A percentile compares a stretch with the other conserved stretches of the same genome.
These are phyloP conservation scores for Urtica urens DNA, from an alignment of 306 rosid genomes.

Conservation along the genomic window DNA sequence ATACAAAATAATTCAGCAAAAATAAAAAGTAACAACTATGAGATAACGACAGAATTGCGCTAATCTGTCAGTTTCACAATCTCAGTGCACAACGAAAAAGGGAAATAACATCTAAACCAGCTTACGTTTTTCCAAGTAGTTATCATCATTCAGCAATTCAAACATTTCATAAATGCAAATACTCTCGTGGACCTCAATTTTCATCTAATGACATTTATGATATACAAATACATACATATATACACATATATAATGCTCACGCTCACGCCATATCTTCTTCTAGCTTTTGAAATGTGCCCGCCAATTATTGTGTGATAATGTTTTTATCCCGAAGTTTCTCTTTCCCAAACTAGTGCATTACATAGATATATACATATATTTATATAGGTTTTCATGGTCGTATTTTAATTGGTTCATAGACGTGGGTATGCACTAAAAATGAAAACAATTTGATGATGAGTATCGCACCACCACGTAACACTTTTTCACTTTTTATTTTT, in stretches of 20 bases:
- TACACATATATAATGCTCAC: neutral
- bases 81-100: neutral
- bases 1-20: too few species aligned
- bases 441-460: slow-evolving; percentile 1
- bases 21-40: too few species aligned
- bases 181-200: neutral
- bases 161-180: neutral
- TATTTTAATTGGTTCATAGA: neutral
- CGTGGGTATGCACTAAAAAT: neutral
- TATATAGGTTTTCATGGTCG: neutral
- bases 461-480: neutral
- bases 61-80: slow-evolving; percentile 1
- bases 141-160: neutral
- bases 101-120: neutral
- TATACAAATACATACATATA: neutral
- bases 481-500: too few species aligned
- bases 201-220: too few species aligned
- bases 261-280: neutral
- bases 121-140: neutral
- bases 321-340: neutral
- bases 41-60: neutral
- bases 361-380: neutral
- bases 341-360: neutral
- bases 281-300: neutral
- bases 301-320: neutral